These are phyloP conservation scores for Blastocystis hominis DNA, from an alignment of 352 stramenopile species.

Conservation along the genomic window DNA sequence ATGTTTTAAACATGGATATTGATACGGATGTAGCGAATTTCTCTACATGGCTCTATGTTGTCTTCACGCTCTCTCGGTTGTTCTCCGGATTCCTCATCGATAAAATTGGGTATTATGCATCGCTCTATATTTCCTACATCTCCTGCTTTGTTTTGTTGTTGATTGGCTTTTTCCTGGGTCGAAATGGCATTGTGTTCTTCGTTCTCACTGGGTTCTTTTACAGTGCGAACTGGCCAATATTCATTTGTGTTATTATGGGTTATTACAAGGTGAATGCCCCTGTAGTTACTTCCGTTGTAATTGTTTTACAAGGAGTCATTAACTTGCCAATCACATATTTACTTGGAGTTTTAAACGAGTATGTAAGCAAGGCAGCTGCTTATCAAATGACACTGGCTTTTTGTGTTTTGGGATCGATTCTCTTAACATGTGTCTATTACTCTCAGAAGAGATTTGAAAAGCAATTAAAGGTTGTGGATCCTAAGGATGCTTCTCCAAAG, in stretches of 20 bases:
- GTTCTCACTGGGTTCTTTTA: neutral
- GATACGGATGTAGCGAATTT: neutral
- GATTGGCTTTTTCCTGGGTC: neutral
- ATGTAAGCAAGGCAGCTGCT: neutral
- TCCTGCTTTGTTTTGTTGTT: neutral
- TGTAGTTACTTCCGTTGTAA: neutral
- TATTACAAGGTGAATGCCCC: constrained; percentile 2
- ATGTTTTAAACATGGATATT: neutral
- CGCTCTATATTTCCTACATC: neutral
- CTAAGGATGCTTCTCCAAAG: too few species aligned
- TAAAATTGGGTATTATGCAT: neutral
- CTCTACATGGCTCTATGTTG: neutral
- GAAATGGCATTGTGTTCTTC: neutral
- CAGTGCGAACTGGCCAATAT: neutral
- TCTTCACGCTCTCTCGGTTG: constrained; percentile 30
- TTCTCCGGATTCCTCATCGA: neutral
- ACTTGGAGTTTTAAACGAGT: neutral
- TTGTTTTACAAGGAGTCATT: neutral
- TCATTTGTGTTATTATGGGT: constrained; percentile 24
- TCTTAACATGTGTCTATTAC: neutral
- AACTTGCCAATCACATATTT: neutral
- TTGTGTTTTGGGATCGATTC: neutral
- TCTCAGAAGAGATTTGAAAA: neutral
- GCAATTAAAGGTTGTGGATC: too few species aligned
- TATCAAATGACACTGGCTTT: neutral